phyloP scores from a whole-genome alignment of 2,329 filamentous ascomycete species.

The Penicillium sp. region DNA sequence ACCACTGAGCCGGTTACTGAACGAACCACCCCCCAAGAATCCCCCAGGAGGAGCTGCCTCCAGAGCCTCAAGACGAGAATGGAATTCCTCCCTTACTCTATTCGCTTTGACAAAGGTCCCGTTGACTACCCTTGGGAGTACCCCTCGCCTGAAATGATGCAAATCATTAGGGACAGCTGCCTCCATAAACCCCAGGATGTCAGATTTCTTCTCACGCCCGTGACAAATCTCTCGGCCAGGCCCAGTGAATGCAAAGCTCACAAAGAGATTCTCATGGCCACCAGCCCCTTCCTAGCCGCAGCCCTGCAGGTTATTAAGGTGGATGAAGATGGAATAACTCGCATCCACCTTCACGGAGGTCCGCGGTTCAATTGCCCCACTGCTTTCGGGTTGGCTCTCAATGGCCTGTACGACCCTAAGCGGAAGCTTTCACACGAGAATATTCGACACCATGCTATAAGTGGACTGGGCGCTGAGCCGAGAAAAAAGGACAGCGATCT shows the following conservation, averaged over 20 bases:
- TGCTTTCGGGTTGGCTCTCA: constrained; percentile 3
- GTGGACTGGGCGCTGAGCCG: not conserved
- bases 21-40: not conserved
- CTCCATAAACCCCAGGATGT: not conserved
- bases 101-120: not conserved
- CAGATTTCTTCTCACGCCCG: not conserved
- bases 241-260: not conserved
- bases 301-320: not conserved
- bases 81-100: not conserved
- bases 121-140: no score
- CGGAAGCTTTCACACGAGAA: not conserved
- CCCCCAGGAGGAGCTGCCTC: not conserved
- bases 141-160: not conserved
- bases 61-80: not conserved
- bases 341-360: not conserved
- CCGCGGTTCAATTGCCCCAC: not conserved
- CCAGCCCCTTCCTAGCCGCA: constrained; percentile 1
- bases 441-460: not conserved
- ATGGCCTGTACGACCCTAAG: not conserved
- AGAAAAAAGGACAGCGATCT: not conserved
- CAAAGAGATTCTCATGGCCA: not conserved
- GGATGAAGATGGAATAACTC: not conserved
- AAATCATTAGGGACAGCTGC: not conserved
- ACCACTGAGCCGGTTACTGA: not conserved
- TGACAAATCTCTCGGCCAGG: not conserved